Conservation (phyloP, 257 asterid genomes). For the Haberlea rhodopensis region DNA sequence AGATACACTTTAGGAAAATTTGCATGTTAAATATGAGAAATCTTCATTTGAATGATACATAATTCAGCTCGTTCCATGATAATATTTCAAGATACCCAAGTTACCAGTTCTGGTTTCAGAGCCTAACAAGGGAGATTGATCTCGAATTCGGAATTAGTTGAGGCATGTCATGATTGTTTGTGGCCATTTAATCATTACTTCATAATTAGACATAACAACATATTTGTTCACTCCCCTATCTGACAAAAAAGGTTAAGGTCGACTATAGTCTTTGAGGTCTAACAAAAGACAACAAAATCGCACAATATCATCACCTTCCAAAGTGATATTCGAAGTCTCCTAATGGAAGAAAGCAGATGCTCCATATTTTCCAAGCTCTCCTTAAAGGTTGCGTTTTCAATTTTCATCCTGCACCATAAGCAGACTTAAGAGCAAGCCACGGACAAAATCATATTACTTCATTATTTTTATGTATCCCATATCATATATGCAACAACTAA, state of each 20-base stretch:
- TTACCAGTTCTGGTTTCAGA: no score
- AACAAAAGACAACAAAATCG: not conserved
- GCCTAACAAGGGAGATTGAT: no score
- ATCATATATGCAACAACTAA: conserved; percentile 2
- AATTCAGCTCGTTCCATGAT: no score
- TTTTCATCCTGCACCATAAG: conserved; percentile 65
- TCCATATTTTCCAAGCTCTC: conserved; percentile 96
- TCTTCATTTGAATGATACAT: no score
- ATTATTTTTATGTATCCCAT: not conserved
- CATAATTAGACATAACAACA: not conserved
- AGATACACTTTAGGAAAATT: no score
- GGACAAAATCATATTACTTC: not conserved
- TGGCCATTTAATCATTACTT: not conserved
- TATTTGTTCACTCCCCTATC: not conserved
- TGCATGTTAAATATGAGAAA: no score
- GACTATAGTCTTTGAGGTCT: not conserved
- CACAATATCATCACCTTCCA: conserved; percentile 49
- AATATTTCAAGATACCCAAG: no score
- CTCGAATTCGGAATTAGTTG: no score
- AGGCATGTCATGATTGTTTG: no score
- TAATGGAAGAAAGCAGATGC: conserved; percentile 72
- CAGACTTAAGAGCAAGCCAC: conserved; percentile 3
- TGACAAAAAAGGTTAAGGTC: no score
- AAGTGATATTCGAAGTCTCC: conserved; percentile 70
- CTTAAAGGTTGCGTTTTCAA: conserved; percentile 88